phyloP scores from a whole-genome alignment of 2,329 filamentous ascomycete species.

The Cytospora mali region DNA sequence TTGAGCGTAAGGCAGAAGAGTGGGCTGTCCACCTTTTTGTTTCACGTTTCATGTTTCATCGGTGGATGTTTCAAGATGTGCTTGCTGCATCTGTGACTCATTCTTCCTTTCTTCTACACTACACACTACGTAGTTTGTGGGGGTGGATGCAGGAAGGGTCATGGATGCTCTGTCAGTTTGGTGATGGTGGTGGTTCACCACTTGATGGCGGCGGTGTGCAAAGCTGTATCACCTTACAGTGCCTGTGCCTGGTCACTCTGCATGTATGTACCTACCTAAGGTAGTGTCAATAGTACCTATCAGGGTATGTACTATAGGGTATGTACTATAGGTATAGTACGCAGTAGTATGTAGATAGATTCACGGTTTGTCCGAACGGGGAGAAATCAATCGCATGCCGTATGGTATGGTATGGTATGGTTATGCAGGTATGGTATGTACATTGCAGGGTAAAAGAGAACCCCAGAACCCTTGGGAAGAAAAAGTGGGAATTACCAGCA shows the following conservation, averaged over 20 bases:
- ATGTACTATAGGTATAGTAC: too few species aligned
- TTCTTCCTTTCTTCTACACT: neutral
- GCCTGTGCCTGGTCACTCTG: too few species aligned
- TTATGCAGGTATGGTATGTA: too few species aligned
- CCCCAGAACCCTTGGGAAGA: neutral
- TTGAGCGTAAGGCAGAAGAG: conserved; percentile 10
- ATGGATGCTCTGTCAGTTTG: neutral
- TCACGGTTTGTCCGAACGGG: neutral
- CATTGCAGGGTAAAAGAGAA: neutral
- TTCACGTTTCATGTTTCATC: conserved; percentile 22
- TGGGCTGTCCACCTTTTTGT: conserved; percentile 19
- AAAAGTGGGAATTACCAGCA: neutral
- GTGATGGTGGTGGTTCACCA: neutral
- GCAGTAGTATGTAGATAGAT: too few species aligned
- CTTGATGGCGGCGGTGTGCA: neutral
- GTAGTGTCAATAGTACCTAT: too few species aligned
- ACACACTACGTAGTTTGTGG: neutral
- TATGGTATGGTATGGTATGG: too few species aligned
- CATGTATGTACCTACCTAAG: too few species aligned
- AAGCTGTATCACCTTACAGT: neutral
- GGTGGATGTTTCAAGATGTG: conserved; percentile 13
- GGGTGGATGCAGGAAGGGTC: neutral
- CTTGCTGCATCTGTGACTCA: conserved; percentile 21
- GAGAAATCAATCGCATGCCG: too few species aligned
- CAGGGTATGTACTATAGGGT: too few species aligned